Conservation (phyloP, 805 yeast species). For the Yamadazyma philogaea region DNA sequence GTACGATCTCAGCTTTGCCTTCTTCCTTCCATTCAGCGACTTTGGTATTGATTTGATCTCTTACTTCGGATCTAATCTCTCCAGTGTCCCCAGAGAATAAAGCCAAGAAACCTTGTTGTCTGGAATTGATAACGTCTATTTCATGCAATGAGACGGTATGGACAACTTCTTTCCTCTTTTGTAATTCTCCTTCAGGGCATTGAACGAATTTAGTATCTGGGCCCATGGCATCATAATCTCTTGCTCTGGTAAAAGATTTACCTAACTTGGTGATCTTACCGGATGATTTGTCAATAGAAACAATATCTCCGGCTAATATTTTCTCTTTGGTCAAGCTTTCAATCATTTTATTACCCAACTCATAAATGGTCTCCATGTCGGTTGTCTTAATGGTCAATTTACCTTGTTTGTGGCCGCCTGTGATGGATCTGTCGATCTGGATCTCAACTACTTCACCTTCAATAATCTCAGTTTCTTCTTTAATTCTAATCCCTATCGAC, state of each 20-base stretch:
- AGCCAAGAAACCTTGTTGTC: slow-evolving; percentile 97
- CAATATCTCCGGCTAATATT: slow-evolving; percentile 95
- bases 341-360: slow-evolving; percentile 90
- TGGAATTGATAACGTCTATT: slow-evolving; percentile 94
- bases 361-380: slow-evolving; percentile 98
- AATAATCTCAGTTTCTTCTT: slow-evolving; percentile 94
- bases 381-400: slow-evolving; percentile 95
- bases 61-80: slow-evolving; percentile 90
- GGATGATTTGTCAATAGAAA: slow-evolving; percentile 90
- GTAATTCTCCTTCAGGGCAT: slow-evolving; percentile 98
- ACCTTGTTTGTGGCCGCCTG: slow-evolving; percentile 98
- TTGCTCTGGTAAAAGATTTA: slow-evolving; percentile 90
- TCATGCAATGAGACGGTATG: slow-evolving; percentile 98
- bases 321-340: slow-evolving; percentile 93
- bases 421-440: slow-evolving; percentile 86
- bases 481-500: slow-evolving; percentile 91
- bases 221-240: slow-evolving; percentile 98
- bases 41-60: slow-evolving; percentile 94
- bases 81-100: slow-evolving; percentile 96
- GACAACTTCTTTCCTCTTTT: slow-evolving; percentile 89
- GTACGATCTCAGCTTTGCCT: slow-evolving; percentile 96
- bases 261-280: slow-evolving; percentile 95
- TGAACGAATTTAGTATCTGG: slow-evolving; percentile 97
- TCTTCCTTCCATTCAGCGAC: slow-evolving; percentile 99
- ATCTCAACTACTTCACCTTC: slow-evolving; percentile 99